A percentile compares a stretch with the other conserved stretches of the same genome.
phyloP scores from a whole-genome alignment of 148 eudicot genomes.

The Persicaria tinctoria region DNA sequence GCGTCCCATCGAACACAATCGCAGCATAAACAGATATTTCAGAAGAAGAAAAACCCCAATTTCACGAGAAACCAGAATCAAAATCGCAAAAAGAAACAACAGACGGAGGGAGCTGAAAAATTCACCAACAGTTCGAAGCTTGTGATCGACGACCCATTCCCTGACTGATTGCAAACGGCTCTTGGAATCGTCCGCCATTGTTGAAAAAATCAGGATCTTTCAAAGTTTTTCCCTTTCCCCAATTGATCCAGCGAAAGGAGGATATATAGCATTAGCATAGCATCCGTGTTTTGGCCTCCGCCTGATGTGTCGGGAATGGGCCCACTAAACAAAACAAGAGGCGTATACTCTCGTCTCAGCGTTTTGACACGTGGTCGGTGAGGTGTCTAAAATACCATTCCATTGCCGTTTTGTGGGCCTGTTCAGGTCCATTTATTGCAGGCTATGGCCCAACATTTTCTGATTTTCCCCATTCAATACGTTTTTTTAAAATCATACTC shows the following conservation, averaged over 20 bases:
- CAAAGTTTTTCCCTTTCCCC: background rate
- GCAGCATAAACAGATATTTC: background rate
- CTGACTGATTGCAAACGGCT: slow-evolving; percentile 35
- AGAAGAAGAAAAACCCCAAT: background rate
- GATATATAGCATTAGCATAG: background rate
- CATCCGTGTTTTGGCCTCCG: background rate
- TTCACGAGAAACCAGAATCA: background rate
- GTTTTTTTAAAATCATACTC: too few species aligned
- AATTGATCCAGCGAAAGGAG: background rate
- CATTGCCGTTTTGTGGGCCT: too few species aligned
- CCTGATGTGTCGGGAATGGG: background rate
- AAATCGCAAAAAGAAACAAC: background rate
- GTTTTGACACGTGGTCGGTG: slow-evolving; percentile 4
- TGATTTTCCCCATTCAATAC: too few species aligned
- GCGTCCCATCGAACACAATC: background rate
- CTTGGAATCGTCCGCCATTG: slow-evolving; percentile 42
- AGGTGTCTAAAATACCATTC: background rate
- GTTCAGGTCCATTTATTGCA: too few species aligned
- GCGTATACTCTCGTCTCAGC: background rate
- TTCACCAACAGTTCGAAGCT: slow-evolving; percentile 55
- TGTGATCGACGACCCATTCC: slow-evolving; percentile 65
- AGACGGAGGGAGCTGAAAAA: background rate
- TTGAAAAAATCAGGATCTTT: background rate
- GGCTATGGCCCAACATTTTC: too few species aligned
- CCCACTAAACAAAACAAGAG: background rate